These are phyloP conservation scores for Prorocentrum cordatum DNA, from an alignment of 169 alveolate genomes.

Conservation along the genomic window DNA sequence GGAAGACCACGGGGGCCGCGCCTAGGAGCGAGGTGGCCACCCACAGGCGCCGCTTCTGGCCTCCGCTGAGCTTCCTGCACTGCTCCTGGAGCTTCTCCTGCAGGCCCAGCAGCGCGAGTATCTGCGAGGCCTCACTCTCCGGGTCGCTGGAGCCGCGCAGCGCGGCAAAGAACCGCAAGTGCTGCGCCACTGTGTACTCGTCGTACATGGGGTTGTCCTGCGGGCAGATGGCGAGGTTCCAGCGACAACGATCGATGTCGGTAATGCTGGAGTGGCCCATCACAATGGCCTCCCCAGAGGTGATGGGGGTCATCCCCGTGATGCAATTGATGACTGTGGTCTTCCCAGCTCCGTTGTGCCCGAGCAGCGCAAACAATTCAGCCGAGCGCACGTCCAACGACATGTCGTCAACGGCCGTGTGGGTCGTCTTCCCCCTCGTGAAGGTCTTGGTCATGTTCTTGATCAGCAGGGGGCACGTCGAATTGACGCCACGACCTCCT, in stretches of 20 bases:
- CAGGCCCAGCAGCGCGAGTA: not conserved
- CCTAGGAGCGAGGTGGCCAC: constrained; percentile 53
- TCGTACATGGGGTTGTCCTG: constrained; percentile 34
- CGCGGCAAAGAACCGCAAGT: constrained; percentile 3
- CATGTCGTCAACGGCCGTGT: constrained; percentile 40
- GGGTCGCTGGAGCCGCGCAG: too few relatives aligned
- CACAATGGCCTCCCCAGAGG: constrained; percentile 17
- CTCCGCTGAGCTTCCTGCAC: constrained; percentile 42
- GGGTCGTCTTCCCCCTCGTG: too few relatives aligned
- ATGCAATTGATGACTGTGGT: constrained; percentile 31
- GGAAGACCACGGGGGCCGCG: constrained; percentile 10
- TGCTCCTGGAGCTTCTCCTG: not conserved
- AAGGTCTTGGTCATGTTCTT: too few relatives aligned
- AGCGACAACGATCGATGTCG: not conserved
- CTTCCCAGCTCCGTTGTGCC: constrained; percentile 71
- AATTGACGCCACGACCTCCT: too few relatives aligned
- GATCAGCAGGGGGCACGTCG: too few relatives aligned
- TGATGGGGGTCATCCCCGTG: constrained; percentile 13
- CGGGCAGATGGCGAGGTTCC: constrained; percentile 1
- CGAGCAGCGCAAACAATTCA: constrained; percentile 53
- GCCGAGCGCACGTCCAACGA: constrained; percentile 8
- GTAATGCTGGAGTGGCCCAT: constrained; percentile 5
- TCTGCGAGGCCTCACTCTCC: too few relatives aligned
- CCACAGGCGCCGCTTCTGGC: constrained; percentile 67
- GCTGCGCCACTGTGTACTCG: constrained; percentile 17